Evolutionary conservation across 805 yeast genomes (phyloP), one percentile per base, ranked within the genome.

Genomic region (Lipomyces yamanashiensis): DNA sequence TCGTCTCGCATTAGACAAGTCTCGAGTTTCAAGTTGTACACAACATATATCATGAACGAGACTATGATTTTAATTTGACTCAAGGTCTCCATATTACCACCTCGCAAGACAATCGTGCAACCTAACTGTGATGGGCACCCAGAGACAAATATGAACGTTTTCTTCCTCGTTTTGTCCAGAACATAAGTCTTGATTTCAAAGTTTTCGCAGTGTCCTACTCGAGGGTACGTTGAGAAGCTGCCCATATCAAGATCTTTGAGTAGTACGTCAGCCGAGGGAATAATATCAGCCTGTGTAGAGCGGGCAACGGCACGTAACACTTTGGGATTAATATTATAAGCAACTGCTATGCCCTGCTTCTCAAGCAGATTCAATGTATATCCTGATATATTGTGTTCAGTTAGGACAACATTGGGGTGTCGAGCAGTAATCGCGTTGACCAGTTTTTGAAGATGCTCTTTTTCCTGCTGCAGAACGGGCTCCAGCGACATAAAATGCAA

Each of bases 41-140:
- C 83, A 0, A 88, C 89, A 53, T 89, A 88, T 1, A 89, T 82
- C 85, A 92, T 82, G 61, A 93, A 87, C 68, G 90, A 96, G 2
- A 89, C 80, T 1, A 92, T 88, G 58, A 87, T 86, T 73, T 95
- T 95, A 23, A 92, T 82, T 58, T 85, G 84, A 58, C 85, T 80
- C 60, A 93, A 76, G 0, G 80, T 72, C 1, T 85, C 88, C 56
- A 82, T 84, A 68, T 83, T 82, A 0, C 85, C 88, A 1, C 98
- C 99, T 59, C 98, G 79, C n/a, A 95, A 74, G 13, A 90, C 79
- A n/a, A 93, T 83, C 0, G 98, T 92, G 44, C 92, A 87, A 0
- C 99, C 99, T 0, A 87, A 75, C 47, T 83, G 84, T 9, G 82
- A 79, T 43, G 87, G 86, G 67, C 92, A 86, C 0, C 97, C 98